These are phyloP conservation scores for Beauveria sp. DNA, from an alignment of 2,329 filamentous ascomycete species.

Conservation along the genomic window DNA sequence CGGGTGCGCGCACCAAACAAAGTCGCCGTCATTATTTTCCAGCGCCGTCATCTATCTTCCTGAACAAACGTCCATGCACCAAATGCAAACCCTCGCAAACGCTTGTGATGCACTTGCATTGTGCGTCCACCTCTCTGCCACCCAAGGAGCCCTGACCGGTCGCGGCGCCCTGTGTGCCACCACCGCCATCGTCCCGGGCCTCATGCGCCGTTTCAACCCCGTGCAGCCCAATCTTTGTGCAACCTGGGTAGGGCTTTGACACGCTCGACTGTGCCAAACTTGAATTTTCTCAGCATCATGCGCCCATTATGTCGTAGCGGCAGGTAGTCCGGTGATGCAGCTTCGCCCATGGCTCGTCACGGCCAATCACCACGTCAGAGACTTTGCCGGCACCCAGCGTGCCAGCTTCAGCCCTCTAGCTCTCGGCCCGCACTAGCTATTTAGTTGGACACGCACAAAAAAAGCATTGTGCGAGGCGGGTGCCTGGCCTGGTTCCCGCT, in stretches of 20 bases:
- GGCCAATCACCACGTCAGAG: background rate
- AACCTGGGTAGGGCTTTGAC: background rate
- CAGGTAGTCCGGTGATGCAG: background rate
- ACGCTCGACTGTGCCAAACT: background rate
- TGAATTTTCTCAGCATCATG: background rate
- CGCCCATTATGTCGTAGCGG: background rate
- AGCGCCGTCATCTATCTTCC: background rate
- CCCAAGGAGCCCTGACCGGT: background rate
- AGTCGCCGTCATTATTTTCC: background rate
- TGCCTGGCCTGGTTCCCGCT: constrained; percentile 9
- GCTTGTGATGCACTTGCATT: background rate
- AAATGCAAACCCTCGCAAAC: background rate
- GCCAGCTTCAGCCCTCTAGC: background rate
- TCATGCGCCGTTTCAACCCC: background rate
- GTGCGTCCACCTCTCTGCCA: background rate
- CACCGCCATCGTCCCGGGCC: background rate
- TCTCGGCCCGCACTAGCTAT: background rate
- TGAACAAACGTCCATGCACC: background rate
- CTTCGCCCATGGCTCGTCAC: background rate
- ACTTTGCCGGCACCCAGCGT: background rate
- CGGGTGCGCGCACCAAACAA: constrained; percentile 1
- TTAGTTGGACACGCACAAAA: background rate
- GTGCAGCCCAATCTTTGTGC: background rate
- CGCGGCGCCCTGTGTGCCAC: background rate
- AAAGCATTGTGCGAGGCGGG: constrained; percentile 9